Conservation (phyloP, 345 rosid species). For the Aethionema arabicum region DNA sequence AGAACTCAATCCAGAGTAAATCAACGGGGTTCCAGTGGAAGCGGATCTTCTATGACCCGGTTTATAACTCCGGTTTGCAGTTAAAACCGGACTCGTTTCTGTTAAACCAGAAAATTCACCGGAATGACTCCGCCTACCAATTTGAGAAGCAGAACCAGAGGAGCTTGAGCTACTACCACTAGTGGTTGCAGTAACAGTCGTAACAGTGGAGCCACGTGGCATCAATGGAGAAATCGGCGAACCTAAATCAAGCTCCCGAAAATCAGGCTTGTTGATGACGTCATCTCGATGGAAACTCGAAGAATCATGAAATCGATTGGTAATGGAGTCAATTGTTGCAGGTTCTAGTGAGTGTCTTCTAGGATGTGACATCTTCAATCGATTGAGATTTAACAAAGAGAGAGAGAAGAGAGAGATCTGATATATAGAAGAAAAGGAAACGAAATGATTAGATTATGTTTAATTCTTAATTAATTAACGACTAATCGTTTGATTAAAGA, state of each 20-base stretch:
- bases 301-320: conserved; percentile 52
- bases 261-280: conserved; percentile 77
- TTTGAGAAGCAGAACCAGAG: conserved; percentile 41
- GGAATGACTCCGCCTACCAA: conserved; percentile 45
- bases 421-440: conserved; percentile 31
- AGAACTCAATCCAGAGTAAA: conserved; percentile 60
- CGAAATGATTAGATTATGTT: neutral
- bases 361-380: conserved; percentile 49
- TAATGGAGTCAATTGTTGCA: conserved; percentile 41
- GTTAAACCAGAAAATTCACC: conserved; percentile 54
- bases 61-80: conserved; percentile 32
- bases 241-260: conserved; percentile 75
- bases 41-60: conserved; percentile 80
- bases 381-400: neutral
- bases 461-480: conserved; percentile 10
- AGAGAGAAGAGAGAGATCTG: conserved; percentile 47
- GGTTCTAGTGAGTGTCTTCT: conserved; percentile 41
- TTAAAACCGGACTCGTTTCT: conserved; percentile 23
- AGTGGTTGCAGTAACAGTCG: conserved; percentile 25
- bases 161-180: conserved; percentile 40
- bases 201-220: conserved; percentile 41
- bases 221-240: conserved; percentile 77
- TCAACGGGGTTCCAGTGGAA: conserved; percentile 68
- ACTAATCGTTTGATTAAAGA: conserved; percentile 22
- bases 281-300: conserved; percentile 35